Base-by-base conservation (phyloP, 2,329 filamentous ascomycete species). In the Colletotrichum siamense region DNA sequence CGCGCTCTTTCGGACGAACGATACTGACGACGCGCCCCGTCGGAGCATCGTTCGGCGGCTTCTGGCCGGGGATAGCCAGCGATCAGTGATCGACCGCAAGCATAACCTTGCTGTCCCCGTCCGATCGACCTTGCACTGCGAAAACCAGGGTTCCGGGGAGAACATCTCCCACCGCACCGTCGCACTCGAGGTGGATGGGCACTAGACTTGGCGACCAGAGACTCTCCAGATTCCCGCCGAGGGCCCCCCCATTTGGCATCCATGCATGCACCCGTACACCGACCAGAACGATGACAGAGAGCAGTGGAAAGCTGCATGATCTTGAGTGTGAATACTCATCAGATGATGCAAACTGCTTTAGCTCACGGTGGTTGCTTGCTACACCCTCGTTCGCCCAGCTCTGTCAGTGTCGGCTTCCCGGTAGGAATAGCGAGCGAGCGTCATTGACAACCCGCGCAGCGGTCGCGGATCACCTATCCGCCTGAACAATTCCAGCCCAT, bases 51-150 rank as follows among this genome's bases (percentile, higher is more conserved):
- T 70, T 70, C 68, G 62, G 71, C 28, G 32, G 44, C 22, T 39
- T 61, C 62, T 61, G 10, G 18, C 22, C 59, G 44, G 28, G 68
- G 8, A 28, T 57, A 59, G 34, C 22, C 71, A 75, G 71, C 71
- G 70, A 63, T 64, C 52, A 76, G 61, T 70, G 75, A 77, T 71
- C 75, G 71, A 67, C 75, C n/a, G 61, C 75, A 75, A 77, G 75
- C 66, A 77, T 77, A 34, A 39, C 74, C 71, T 67, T 75, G 66
- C 18, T 26, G 61, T 34, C 62, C 16, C 44, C 36, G 34, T 52
- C 34, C 61, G 71, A 62, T 52, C 66, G 36, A 26, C 52, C 49
- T 26, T 36, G 64, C 66, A 62, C 62, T 66, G 71, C 24, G 52
- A 65, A 24, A 63, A 24, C 71, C 55, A 76, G 74, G 74, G 71